Evolutionary conservation across 768 basidiomycete species (phyloP), one percentile per base, ranked within the genome.

Genomic region (Tubosaeta brunneosetosa): DNA sequence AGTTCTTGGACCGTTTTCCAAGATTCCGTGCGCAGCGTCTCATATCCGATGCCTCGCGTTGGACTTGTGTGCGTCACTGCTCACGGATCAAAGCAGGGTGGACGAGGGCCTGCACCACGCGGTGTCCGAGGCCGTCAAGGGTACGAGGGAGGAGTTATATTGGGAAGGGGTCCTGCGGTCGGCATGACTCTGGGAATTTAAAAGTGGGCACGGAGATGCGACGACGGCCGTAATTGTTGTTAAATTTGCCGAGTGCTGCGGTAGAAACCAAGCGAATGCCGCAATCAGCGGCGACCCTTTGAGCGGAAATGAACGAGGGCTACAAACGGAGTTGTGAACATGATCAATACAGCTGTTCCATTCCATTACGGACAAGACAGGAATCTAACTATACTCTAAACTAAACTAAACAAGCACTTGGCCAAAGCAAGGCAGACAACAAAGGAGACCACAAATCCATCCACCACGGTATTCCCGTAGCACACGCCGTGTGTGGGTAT

Each of bases 1-100:
- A 50, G 63, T 94, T 31, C 71, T 73, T 14, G 95, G 94, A 0
- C 94, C 94, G 22, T 97, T 84, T 71, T 68, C 73, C 48, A 87
- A 81, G 64, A 71, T 97, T n/a, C 77, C 81, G 13, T 33, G 52
- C 3, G 55, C 70, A 13, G 61, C 31, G 26, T 69, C 72, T 34
- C 63, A 66, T 19, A 56, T 84, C 40, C 78, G 82, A 51, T 71
- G 75, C 31, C 74, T 92, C 19, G 84, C 78, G 16, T 63, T 95
- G 57, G 85, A 92, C 61, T 70, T 88, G 36, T 85, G 74, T 13
- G 71, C 67, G 16, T 66, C 63, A 9, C 59, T 77, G 8, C 45
- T 64, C 7, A 44, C 52, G 33, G 57, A 61, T 53, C 59, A 58
- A 34, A 33, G 32, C 44, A 46, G 33, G 47, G 43, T 36, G 14